A percentile compares a stretch with the other conserved stretches of the same genome.
Evolutionary conservation across 352 stramenopile species (phyloP).

Genomic region (Phytopythium mirpurense): DNA sequence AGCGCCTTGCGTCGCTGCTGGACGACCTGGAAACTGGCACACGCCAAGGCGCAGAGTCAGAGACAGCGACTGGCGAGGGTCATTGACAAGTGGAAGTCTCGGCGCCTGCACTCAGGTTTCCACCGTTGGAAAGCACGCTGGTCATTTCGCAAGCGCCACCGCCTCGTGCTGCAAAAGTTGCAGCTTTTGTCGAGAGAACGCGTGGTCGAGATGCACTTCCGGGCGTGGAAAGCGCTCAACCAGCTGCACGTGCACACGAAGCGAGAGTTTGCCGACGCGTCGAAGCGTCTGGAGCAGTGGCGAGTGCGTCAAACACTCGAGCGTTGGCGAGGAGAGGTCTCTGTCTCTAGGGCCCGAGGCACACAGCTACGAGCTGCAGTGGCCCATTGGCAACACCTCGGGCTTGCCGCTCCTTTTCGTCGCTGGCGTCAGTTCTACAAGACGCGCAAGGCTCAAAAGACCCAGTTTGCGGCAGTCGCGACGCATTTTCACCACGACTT

Average conservation of each 20-base stretch:
- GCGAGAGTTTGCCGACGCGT: background rate
- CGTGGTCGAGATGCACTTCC: constrained; percentile 16
- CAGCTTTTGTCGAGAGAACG: constrained; percentile 12
- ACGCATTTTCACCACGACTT: background rate
- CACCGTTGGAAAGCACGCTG: constrained; percentile 29
- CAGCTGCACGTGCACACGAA: background rate
- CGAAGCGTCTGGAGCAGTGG: background rate
- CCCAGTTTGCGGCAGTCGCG: background rate
- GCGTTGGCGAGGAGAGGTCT: background rate
- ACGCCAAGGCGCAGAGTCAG: constrained; percentile 12
- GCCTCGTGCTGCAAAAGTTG: constrained; percentile 12
- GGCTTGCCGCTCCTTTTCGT: constrained; percentile 14
- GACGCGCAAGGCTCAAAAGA: background rate
- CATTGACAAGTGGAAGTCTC: constrained; percentile 20
- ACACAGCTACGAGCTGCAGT: constrained; percentile 13
- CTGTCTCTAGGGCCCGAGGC: background rate
- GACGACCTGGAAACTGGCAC: constrained; percentile 12
- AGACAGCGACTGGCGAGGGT: constrained; percentile 11
- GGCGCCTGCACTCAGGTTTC: constrained; percentile 20
- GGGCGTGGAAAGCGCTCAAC: constrained; percentile 16
- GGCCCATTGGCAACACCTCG: constrained; percentile 13
- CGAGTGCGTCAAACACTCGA: constrained; percentile 6
- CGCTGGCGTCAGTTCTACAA: constrained; percentile 2
- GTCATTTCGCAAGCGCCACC: constrained; percentile 23
- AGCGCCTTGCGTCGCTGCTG: constrained; percentile 9